Percentiles rank a stretch among this genome's conserved stretches.
phyloP scores from a whole-genome alignment of 805 yeast species.

The Cephaloascus albidus region DNA sequence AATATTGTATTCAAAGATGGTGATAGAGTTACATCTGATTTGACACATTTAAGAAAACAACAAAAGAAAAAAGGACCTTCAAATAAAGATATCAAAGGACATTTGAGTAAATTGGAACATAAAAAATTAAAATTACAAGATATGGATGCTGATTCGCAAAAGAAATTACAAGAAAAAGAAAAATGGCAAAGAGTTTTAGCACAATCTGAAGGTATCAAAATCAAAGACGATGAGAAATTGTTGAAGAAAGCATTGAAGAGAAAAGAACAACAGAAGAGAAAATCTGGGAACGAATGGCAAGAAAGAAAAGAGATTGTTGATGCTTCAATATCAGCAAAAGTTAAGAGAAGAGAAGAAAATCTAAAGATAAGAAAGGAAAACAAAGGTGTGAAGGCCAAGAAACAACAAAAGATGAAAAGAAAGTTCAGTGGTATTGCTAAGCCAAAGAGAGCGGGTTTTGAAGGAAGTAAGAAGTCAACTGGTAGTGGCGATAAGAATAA shows the following conservation, averaged over 20 bases:
- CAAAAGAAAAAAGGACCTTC: constrained; percentile 74
- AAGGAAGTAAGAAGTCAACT: constrained; percentile 44
- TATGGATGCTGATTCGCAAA: constrained; percentile 54
- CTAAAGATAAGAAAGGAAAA: constrained; percentile 76
- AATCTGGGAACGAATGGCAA: constrained; percentile 85
- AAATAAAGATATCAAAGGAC: constrained; percentile 75
- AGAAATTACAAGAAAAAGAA: constrained; percentile 55
- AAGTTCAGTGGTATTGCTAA: constrained; percentile 49
- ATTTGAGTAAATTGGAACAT: constrained; percentile 64
- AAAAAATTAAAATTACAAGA: constrained; percentile 55
- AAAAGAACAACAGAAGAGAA: constrained; percentile 74
- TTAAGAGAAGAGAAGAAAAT: constrained; percentile 88
- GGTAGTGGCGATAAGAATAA: constrained; percentile 15
- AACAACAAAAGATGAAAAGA: constrained; percentile 58
- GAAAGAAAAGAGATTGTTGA: constrained; percentile 79
- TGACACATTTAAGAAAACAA: constrained; percentile 44
- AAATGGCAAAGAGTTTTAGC: constrained; percentile 81
- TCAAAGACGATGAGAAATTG: constrained; percentile 84
- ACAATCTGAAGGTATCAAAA: constrained; percentile 81
- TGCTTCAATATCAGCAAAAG: constrained; percentile 63
- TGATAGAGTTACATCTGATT: constrained; percentile 66
- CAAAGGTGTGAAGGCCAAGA: constrained; percentile 71
- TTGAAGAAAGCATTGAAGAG: constrained; percentile 79
- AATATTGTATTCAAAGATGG: constrained; percentile 82
- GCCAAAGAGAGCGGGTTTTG: constrained; percentile 81